Evolutionary conservation across 176 grass and related monocot species (phyloP), one percentile per base, ranked within the genome.

Genomic region (Tillandsia leiboldiana): DNA sequence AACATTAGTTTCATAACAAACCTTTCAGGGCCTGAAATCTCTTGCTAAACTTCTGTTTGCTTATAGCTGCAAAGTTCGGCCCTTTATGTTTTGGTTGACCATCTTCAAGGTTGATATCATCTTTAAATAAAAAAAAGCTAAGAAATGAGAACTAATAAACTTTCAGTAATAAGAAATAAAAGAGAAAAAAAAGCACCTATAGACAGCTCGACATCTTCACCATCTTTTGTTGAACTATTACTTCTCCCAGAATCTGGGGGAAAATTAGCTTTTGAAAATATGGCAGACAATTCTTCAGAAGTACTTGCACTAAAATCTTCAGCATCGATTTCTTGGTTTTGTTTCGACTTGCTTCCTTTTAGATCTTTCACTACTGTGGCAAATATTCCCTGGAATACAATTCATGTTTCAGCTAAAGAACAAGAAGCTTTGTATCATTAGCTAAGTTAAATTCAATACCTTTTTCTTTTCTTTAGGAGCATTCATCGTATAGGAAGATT

Each of bases 41-140:
- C 84, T 90, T 99, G 76, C 84, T 79, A 53, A 99, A 65, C 80
- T 82, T 92, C 56, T 93, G 82, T 81, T 90, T 99, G 50, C 80
- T 83, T 51, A 93, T 72, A 90, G 68, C 86, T 64, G 87, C 68
- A 77, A 93, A 90, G 72, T 88, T 89, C 64, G 79, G 75, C 59
- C 77, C 94, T 87, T 88, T 99, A 26, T 87, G 78, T 76, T 99
- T 90, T 13, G 83, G 81, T 63, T 80, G 81, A 67, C 48, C 72
- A 23, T 90, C 94, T 28, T 99, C 89, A 62, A 97, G 77, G 63
- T 92, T 73, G 59, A 96, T 96, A 86, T 96, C 92, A 84, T 96
- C 88, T 96, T 80, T 12, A 72, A 26, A 58, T 26, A 82, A 50
- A 96, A 75, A 6, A 48, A 22, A 58, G 66, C 51, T 26, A 33